Evolutionary conservation across 2,329 filamentous ascomycete species (phyloP).

Genomic region (Huntiella abstrusa): DNA sequence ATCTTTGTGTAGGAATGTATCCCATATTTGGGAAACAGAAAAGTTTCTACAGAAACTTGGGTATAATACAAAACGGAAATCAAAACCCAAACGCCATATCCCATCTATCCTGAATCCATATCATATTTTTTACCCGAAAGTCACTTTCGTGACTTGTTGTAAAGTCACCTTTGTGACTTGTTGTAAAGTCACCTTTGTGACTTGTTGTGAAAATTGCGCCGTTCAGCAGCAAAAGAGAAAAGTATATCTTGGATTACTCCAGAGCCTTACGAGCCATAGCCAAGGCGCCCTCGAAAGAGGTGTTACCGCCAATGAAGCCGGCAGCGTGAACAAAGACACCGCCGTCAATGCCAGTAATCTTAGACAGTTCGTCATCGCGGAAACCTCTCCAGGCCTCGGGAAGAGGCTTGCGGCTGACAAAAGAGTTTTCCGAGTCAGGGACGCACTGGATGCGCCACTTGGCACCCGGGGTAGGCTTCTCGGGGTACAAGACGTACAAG

Average conservation of each 20-base stretch:
- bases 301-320: constrained; percentile 92
- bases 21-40: too few species aligned
- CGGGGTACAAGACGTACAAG: constrained; percentile 80
- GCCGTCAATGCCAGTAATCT: constrained; percentile 47
- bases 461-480: constrained; percentile 52
- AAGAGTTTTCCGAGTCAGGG: constrained; percentile 67
- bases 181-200: too few species aligned
- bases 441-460: constrained; percentile 94
- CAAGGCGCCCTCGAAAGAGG: constrained; percentile 72
- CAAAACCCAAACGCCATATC: too few species aligned
- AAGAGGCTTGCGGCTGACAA: constrained; percentile 77
- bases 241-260: constrained; percentile 14
- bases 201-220: too few species aligned
- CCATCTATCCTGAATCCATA: too few species aligned
- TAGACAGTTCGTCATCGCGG: constrained; percentile 67
- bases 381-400: constrained; percentile 86
- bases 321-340: constrained; percentile 86
- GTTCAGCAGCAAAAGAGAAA: too few species aligned
- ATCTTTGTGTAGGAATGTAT: too few species aligned
- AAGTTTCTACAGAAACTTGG: too few species aligned
- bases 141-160: too few species aligned
- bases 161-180: too few species aligned
- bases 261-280: constrained; percentile 69
- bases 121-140: too few species aligned
- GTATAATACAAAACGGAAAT: too few species aligned